phyloP scores from a whole-genome alignment of 2,329 filamentous ascomycete species.

The Ascocoryne sarcoides region DNA sequence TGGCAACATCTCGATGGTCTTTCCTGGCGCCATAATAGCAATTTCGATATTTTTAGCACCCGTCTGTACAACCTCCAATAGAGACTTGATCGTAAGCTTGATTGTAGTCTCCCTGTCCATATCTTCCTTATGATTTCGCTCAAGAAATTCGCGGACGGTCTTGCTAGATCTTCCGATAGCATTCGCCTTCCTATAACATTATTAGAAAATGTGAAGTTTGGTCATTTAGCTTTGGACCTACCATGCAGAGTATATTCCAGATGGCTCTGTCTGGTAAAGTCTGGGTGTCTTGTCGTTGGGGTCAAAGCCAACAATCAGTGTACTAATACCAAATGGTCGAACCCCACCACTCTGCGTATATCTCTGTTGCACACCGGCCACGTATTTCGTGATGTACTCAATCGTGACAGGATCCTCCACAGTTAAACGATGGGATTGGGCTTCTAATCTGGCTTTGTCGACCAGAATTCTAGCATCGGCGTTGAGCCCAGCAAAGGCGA shows the following conservation, averaged over 20 bases:
- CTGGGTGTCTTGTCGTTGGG: conserved; percentile 80
- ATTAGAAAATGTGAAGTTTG: conserved; percentile 6
- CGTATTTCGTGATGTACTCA: conserved; percentile 99
- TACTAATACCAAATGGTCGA: conserved; percentile 96
- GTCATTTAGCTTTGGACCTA: conserved; percentile 33
- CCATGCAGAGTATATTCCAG: conserved; percentile 98
- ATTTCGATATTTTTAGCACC: conserved; percentile 99
- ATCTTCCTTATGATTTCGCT: conserved; percentile 96
- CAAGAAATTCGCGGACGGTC: conserved; percentile 96
- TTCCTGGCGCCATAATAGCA: conserved; percentile 91
- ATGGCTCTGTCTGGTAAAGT: conserved; percentile 98
- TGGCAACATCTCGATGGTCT: conserved; percentile 85
- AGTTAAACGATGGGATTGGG: conserved; percentile 92
- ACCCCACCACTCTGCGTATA: conserved; percentile 99
- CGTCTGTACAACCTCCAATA: conserved; percentile 96
- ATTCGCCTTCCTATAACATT: conserved; percentile 78
- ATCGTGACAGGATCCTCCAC: conserved; percentile 96
- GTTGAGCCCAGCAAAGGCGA: conserved; percentile 95
- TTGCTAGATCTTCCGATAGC: conserved; percentile 97
- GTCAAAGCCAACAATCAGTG: conserved; percentile 96
- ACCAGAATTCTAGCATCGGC: conserved; percentile 96
- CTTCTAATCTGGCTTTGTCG: conserved; percentile 95
- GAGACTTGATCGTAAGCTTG: conserved; percentile 93
- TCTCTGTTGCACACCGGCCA: conserved; percentile 94
- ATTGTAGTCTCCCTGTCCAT: conserved; percentile 97